These are phyloP conservation scores for Chaetomium olivaceum DNA, from an alignment of 2,329 filamentous ascomycete species.

Conservation along the genomic window DNA sequence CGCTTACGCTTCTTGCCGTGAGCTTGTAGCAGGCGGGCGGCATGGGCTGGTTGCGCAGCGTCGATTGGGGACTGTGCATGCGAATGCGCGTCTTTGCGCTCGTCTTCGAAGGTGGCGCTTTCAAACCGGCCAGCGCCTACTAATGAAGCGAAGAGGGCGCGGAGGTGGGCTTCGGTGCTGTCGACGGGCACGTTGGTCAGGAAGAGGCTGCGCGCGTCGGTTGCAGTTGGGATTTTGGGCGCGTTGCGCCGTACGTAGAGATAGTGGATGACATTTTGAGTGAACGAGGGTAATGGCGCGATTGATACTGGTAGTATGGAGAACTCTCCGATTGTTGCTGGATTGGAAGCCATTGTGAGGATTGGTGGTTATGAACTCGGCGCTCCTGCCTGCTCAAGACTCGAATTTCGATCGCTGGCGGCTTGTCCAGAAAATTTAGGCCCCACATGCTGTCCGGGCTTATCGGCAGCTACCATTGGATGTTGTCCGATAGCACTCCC, in stretches of 20 bases:
- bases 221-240: conserved; percentile 71
- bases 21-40: conserved; percentile 41
- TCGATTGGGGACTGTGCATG: conserved; percentile 30
- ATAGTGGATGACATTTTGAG: conserved; percentile 69
- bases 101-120: conserved; percentile 70
- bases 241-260: conserved; percentile 83
- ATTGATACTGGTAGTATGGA: conserved; percentile 68
- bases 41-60: conserved; percentile 49
- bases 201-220: conserved; percentile 80
- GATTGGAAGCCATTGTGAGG: conserved; percentile 42
- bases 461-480: conserved; percentile 1
- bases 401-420: conserved; percentile 8
- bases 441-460: conserved; percentile 17
- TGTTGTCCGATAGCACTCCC: conserved; percentile 52
- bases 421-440: conserved; percentile 27
- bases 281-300: conserved; percentile 62
- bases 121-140: conserved; percentile 79
- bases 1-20: conserved; percentile 55
- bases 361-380: conserved; percentile 28
- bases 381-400: neutral
- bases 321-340: conserved; percentile 61
- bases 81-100: conserved; percentile 43
- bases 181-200: conserved; percentile 88
- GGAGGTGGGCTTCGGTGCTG: conserved; percentile 74
- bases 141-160: conserved; percentile 71